phyloP scores from a whole-genome alignment of 805 yeast genomes.

The Jamesozyma gamospora region DNA sequence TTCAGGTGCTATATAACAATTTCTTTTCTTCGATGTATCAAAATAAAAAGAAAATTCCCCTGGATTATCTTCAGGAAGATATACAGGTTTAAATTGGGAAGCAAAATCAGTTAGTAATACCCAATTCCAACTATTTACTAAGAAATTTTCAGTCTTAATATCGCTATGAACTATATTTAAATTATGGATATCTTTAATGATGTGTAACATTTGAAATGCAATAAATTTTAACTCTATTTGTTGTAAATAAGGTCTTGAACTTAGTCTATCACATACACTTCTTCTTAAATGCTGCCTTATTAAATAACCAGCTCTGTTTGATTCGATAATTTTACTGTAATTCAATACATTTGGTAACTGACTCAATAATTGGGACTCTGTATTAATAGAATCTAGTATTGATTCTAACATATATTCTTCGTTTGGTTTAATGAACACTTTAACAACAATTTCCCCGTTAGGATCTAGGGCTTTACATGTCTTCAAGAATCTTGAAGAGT shows the following conservation, averaged over 20 bases:
- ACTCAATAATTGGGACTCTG: conserved; percentile 30
- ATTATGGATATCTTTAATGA: conserved; percentile 54
- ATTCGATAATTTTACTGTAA: conserved; percentile 65
- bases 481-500: conserved; percentile 76
- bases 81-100: conserved; percentile 62
- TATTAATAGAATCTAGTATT: conserved; percentile 29
- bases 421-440: conserved; percentile 69
- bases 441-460: conserved; percentile 65
- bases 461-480: conserved; percentile 72
- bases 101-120: conserved; percentile 74
- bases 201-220: conserved; percentile 65
- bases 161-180: conserved; percentile 73
- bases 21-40: conserved; percentile 78
- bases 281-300: conserved; percentile 72
- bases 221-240: conserved; percentile 76
- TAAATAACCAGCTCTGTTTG: conserved; percentile 85
- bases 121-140: conserved; percentile 89
- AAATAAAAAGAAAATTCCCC: conserved; percentile 85
- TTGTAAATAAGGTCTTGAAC: conserved; percentile 81
- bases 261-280: conserved; percentile 77
- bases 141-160: conserved; percentile 78
- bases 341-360: conserved; percentile 57
- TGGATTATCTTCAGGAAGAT: conserved; percentile 86
- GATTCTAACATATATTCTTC: conserved; percentile 17
- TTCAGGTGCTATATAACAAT: conserved; percentile 92